These are phyloP conservation scores for Boletus pseudo-olivaceus DNA, from an alignment of 768 basidiomycete species.

Conservation along the genomic window DNA sequence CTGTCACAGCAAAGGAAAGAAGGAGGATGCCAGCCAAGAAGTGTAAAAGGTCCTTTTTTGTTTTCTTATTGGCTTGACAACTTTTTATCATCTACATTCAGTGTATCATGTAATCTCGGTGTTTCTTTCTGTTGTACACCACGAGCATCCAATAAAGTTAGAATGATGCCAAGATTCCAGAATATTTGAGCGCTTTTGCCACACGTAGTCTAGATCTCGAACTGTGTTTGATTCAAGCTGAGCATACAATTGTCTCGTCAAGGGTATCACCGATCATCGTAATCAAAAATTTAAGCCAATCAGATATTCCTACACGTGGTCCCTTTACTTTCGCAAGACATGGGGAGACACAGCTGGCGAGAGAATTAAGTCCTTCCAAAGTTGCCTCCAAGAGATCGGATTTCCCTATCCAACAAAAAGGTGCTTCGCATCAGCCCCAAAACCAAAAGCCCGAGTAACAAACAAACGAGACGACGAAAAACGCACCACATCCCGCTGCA, in stretches of 20 bases:
- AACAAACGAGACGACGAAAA: not conserved
- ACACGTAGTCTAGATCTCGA: too few species aligned
- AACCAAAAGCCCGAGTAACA: not conserved
- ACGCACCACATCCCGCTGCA: slow-evolving; percentile 66
- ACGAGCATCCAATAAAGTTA: slow-evolving; percentile 1
- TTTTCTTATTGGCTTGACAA: slow-evolving; percentile 21
- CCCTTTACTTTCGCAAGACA: slow-evolving; percentile 37
- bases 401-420: slow-evolving; percentile 48
- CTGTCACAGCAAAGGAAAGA: slow-evolving; percentile 31
- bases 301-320: not conserved
- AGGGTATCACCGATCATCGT: not conserved
- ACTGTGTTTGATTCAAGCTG: not conserved
- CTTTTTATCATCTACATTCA: slow-evolving; percentile 29
- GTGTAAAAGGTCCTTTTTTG: slow-evolving; percentile 19
- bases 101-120: slow-evolving; percentile 29
- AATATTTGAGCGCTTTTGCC: not conserved
- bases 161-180: not conserved
- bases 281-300: not conserved
- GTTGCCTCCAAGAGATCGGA: slow-evolving; percentile 72
- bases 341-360: slow-evolving; percentile 53
- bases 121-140: slow-evolving; percentile 15
- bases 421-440: not conserved
- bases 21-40: slow-evolving; percentile 32
- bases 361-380: slow-evolving; percentile 65
- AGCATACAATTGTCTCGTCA: not conserved